Evolutionary conservation across 257 asterid genomes (phyloP).

Genomic region (Solanum commersonii): DNA sequence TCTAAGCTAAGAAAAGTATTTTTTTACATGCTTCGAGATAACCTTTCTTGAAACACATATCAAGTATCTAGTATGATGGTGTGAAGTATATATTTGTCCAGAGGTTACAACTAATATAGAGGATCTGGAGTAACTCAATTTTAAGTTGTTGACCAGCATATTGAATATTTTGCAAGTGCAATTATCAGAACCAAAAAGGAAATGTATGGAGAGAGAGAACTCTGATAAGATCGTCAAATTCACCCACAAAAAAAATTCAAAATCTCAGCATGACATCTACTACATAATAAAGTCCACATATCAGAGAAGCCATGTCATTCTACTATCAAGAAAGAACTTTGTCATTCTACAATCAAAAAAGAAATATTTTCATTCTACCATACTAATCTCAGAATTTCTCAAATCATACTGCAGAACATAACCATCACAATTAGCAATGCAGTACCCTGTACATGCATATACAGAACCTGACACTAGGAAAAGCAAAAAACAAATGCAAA

Average conservation of each 20-base stretch:
- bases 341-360: not conserved
- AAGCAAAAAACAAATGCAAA: not conserved
- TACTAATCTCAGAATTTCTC: not conserved
- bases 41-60: not conserved
- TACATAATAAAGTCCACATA: not conserved
- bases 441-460: not conserved
- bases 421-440: not conserved
- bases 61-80: not conserved
- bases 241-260: not conserved
- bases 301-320: not conserved
- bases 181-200: not conserved
- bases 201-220: not conserved
- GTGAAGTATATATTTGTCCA: not conserved
- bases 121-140: not conserved
- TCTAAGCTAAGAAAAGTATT: not conserved
- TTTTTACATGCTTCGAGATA: not conserved
- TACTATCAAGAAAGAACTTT: not conserved
- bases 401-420: not conserved
- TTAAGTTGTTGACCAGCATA: not conserved
- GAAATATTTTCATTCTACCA: not conserved
- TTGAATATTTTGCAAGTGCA: not conserved
- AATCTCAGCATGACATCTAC: not conserved
- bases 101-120: not conserved
- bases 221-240: not conserved
- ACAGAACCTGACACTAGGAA: not conserved